Percentiles rank a stretch among this genome's conserved stretches.
Conservation (phyloP, 441 rosid species). For the Cnidoscolus chayamansa region DNA sequence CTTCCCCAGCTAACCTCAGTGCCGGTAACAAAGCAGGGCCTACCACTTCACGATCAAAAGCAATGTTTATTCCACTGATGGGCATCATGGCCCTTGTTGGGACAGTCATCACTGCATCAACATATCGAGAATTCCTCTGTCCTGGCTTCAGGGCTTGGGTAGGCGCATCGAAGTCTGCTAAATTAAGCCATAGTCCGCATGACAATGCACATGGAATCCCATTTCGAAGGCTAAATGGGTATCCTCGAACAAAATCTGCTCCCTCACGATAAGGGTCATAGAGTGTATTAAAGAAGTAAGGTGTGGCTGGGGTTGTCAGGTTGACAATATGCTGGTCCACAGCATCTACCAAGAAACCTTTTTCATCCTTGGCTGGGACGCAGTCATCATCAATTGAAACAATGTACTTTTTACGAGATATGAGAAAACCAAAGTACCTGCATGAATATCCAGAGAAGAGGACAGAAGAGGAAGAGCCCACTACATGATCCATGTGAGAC, state of each 20-base stretch:
- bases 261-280: slow-evolving; percentile 82
- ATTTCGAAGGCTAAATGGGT: slow-evolving; percentile 84
- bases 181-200: slow-evolving; percentile 91
- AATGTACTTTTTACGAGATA: slow-evolving; percentile 75
- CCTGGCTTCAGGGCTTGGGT: slow-evolving; percentile 90
- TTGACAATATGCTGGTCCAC: slow-evolving; percentile 71
- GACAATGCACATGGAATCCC: slow-evolving; percentile 84
- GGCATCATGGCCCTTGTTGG: slow-evolving; percentile 68
- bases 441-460: slow-evolving; percentile 85
- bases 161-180: slow-evolving; percentile 93
- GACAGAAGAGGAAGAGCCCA: slow-evolving; percentile 52
- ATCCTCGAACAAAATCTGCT: slow-evolving; percentile 95
- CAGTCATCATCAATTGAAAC: slow-evolving; percentile 86
- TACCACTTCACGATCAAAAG: slow-evolving; percentile 65
- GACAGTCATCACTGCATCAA: slow-evolving; percentile 84
- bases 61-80: slow-evolving; percentile 84
- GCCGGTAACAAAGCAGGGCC: slow-evolving; percentile 87
- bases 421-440: slow-evolving; percentile 85
- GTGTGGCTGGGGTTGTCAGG: slow-evolving; percentile 78
- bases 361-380: slow-evolving; percentile 67
- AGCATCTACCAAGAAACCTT: slow-evolving; percentile 66
- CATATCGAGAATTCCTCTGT: slow-evolving; percentile 63
- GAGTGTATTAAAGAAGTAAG: slow-evolving; percentile 89
- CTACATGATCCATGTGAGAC: slow-evolving; percentile 59
- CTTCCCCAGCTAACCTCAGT: slow-evolving; percentile 72